Conservation (phyloP, 495 filamentous ascomycete species). For the Penicillium paradoxum region DNA sequence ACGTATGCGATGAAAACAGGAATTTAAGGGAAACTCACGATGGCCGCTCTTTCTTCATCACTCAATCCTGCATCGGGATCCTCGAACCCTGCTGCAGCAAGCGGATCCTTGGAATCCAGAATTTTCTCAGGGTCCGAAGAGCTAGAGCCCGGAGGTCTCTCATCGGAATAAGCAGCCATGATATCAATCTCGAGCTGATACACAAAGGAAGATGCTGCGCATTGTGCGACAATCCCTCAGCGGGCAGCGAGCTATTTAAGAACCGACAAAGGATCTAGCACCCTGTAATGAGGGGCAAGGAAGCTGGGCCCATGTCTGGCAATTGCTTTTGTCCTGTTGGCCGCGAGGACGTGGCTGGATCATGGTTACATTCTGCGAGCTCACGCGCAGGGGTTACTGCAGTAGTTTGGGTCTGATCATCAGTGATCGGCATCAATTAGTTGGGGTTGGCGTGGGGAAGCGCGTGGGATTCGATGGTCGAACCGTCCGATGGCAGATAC, state of each 20-base stretch:
- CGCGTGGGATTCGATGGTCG: too few species aligned
- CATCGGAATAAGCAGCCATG: slow-evolving; percentile 15
- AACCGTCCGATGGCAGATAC: too few species aligned
- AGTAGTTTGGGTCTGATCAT: neutral
- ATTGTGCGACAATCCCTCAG: neutral
- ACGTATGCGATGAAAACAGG: neutral
- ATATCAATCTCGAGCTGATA: neutral
- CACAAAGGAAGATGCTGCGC: neutral
- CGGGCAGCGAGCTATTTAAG: neutral
- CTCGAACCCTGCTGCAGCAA: slow-evolving; percentile 27
- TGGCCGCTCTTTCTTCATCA: slow-evolving; percentile 58
- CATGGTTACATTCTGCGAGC: neutral
- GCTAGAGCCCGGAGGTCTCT: slow-evolving; percentile 11
- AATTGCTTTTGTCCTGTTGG: neutral
- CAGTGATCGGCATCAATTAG: neutral
- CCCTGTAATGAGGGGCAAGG: neutral
- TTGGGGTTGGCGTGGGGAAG: neutral
- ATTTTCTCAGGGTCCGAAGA: slow-evolving; percentile 23
- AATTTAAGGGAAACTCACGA: slow-evolving; percentile 47
- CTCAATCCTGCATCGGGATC: slow-evolving; percentile 68
- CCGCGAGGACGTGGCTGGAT: neutral
- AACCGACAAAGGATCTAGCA: too few species aligned
- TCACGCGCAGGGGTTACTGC: neutral
- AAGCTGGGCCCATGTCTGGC: neutral
- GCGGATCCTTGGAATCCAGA: neutral